phyloP scores from a whole-genome alignment of 2,329 filamentous ascomycete genomes.

The Drechslerella coelobrocha region DNA sequence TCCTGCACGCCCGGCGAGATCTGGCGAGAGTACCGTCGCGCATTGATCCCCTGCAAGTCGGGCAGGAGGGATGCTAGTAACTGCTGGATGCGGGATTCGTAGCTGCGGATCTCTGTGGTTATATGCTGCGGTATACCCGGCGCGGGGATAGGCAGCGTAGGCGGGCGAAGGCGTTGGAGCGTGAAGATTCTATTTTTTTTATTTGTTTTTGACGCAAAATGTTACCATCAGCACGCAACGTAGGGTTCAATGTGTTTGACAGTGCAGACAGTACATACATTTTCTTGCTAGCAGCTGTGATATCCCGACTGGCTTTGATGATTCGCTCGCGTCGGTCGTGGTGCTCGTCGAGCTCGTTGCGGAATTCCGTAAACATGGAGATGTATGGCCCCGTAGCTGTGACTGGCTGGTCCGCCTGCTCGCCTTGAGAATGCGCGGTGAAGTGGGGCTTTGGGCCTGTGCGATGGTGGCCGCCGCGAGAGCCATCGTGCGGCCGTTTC shows the following conservation, averaged over 20 bases:
- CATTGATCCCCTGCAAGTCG: conserved; percentile 79
- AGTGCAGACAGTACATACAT: conserved; percentile 67
- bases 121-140: conserved; percentile 71
- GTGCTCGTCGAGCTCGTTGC: conserved; percentile 88
- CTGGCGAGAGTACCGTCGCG: conserved; percentile 78
- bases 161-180: conserved; percentile 56
- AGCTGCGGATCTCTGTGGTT: conserved; percentile 71
- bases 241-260: not conserved
- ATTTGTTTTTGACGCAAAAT: conserved; percentile 3
- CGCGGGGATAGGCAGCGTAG: conserved; percentile 60
- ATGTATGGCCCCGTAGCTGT: conserved; percentile 50
- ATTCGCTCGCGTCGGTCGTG: conserved; percentile 89
- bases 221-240: not conserved
- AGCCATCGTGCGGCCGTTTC: conserved; percentile 35
- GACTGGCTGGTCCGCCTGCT: conserved; percentile 10
- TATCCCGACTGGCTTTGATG: conserved; percentile 88
- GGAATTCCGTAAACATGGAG: conserved; percentile 83
- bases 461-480: conserved; percentile 17
- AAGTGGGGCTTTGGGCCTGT: conserved; percentile 17
- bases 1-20: conserved; percentile 86
- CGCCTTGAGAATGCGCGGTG: not conserved
- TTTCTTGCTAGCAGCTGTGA: conserved; percentile 95
- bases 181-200: conserved; percentile 66
- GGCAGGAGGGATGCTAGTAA: conserved; percentile 72
- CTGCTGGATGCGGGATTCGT: conserved; percentile 72